Evolutionary conservation across 768 basidiomycete species (phyloP), one percentile per base, ranked within the genome.

Genomic region (Lyophyllum decastes): DNA sequence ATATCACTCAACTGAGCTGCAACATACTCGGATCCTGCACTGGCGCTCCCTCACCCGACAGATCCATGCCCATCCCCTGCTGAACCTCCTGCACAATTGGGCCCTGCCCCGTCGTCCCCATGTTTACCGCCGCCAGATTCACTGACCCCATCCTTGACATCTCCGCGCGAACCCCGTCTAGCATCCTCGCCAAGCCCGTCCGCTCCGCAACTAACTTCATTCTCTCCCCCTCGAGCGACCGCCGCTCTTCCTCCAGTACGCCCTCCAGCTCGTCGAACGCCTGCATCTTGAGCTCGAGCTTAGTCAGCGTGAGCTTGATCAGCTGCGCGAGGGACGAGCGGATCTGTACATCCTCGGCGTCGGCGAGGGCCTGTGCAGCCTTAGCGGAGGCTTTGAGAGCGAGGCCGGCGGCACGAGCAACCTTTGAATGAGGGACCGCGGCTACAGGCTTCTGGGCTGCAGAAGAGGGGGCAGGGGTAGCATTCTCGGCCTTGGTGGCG

Each of bases 261-360:
- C 91, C 89, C 70, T 99, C 97, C 56, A 99, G 78, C 71, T 93
- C 89, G 70, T 98, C 97, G 66, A 98, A 98, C 70, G 95, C 92
- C 1, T 84, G 75, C 86, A 95, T 92, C 80, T 99, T 98, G 53
- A 96, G 78, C 68, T 98, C 95, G 35, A 98, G 85, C 73, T 98
- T 98, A 48, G 82, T 92, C 65, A 83, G 79, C 58, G 82, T 92
- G 54, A 92, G 80, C 72, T 92, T 89, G 74, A 99, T 91, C 57
- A 99, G 81, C 35, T 86, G 83, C 2, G 93, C 85, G 47, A 98
- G 85, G 1, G 89, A 82, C 57, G 82, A 78, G 34, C 88, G 85
- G 55, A 99, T 92, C 58, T 92, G 87, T 0, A 77, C 70, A 62
- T 96, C 91, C 72, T 97, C 95, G 0, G 90, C 87, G 8, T 84